Evolutionary conservation across 176 grass and related monocot species (phyloP), one percentile per base, ranked within the genome.

Genomic region (Poa pratensis): DNA sequence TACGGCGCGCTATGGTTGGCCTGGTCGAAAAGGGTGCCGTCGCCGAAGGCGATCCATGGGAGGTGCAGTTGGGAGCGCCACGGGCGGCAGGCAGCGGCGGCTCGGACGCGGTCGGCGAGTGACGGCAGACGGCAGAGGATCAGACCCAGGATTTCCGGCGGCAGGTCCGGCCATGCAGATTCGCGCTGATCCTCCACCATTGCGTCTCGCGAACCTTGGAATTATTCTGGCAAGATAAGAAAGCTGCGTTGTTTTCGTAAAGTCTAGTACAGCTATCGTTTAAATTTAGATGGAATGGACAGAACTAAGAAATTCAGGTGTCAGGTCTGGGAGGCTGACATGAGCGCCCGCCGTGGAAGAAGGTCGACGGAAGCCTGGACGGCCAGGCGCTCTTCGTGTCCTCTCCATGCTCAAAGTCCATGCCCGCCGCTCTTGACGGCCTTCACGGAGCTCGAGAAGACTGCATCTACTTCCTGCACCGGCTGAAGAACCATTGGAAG

Each of bases 1-100:
- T 71, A 18, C n/a, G 69, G 69, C 69, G 20, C 20, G 69, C 20
- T 16, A 12, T 46, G 9, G 12, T 72, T 72, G 39, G 19, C 40
- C n/a, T 45, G 69, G 69, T 72, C 69, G 69, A 46, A 72, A 43
- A 72, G 69, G 40, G 69, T 72, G 39, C 69, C 69, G 39, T 72
- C 40, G 39, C n/a, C 69, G 40, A 72, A 72, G 5, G 42, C n/a
- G 40, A 72, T n/a, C 39, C 69, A 72, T 20, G 69, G 69, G 69
- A 45, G 39, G 0, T 6, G 20, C 37, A 2, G 13, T 4, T 3
- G 19, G 39, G 69, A 72, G 69, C n/a, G 39, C 69, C 69, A 72
- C 6, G 11, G 11, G 20, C 20, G n/a, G 39, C 69, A 72, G 40
- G 24, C n/a, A 2, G 39, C 39, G 39, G 20, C 40, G 5, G 69